Conservation (phyloP, 2,329 filamentous ascomycete species). For the Diatrype stigma region DNA sequence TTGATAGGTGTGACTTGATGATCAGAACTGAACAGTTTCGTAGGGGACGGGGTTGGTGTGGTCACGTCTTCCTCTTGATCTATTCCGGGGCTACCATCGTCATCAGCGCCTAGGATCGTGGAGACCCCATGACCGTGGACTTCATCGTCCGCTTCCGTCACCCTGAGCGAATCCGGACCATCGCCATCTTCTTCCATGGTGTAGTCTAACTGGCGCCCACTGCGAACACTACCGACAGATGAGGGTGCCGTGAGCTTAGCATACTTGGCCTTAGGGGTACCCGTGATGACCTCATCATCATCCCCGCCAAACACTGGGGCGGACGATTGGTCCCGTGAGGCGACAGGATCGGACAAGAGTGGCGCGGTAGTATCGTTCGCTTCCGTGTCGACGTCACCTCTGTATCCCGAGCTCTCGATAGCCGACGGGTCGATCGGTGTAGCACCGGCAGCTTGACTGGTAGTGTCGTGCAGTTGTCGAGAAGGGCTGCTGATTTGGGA, state of each 20-base stretch:
- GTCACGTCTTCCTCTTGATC: slow-evolving; percentile 4
- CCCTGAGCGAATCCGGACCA: slow-evolving; percentile 19
- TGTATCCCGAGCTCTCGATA: slow-evolving; percentile 3
- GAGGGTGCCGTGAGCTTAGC: slow-evolving; percentile 29
- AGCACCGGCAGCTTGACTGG: slow-evolving; percentile 14
- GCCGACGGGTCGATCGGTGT: slow-evolving; percentile 5
- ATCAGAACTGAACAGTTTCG: background rate
- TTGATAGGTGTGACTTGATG: background rate
- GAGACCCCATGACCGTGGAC: slow-evolving; percentile 2
- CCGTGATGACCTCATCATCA: slow-evolving; percentile 16
- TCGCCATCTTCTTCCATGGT: slow-evolving; percentile 31
- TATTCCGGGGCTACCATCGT: background rate
- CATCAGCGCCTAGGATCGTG: slow-evolving; percentile 3
- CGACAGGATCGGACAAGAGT: background rate
- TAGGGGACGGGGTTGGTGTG: slow-evolving; percentile 8
- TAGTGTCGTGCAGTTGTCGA: slow-evolving; percentile 23
- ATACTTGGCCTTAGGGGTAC: slow-evolving; percentile 25
- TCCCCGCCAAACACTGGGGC: slow-evolving; percentile 11
- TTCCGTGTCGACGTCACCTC: slow-evolving; percentile 3
- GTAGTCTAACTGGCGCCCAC: slow-evolving; percentile 47
- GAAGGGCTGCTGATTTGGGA: slow-evolving; percentile 26
- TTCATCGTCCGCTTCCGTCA: slow-evolving; percentile 9
- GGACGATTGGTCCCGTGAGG: slow-evolving; percentile 8
- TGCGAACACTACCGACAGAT: slow-evolving; percentile 38
- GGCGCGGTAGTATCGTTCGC: slow-evolving; percentile 1